Conservation (phyloP, 148 eudicot species). For the Rhododendron vialii region DNA sequence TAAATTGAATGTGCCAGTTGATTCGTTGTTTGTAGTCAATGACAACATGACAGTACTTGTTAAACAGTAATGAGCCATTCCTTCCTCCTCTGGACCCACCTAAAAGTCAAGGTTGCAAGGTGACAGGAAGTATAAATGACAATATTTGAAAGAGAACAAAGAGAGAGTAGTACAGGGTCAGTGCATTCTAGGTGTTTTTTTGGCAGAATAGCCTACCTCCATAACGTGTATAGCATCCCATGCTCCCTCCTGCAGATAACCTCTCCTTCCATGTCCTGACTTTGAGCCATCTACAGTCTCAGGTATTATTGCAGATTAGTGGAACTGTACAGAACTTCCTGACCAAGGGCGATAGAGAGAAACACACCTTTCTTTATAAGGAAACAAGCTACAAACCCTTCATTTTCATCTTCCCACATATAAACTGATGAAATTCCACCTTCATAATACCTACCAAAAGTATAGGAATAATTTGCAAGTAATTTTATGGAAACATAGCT, state of each 20-base stretch:
- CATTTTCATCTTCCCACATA: conserved; percentile 90
- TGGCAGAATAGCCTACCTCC: conserved; percentile 45
- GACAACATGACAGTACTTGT: conserved; percentile 96
- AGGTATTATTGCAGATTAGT: conserved; percentile 17
- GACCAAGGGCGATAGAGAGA: neutral
- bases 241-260: conserved; percentile 85
- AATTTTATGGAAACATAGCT: conserved; percentile 3
- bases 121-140: neutral
- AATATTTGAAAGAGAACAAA: neutral
- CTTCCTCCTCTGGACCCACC: conserved; percentile 88
- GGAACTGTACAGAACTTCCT: conserved; percentile 6
- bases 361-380: conserved; percentile 82
- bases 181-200: neutral
- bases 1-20: conserved; percentile 78
- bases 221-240: conserved; percentile 99
- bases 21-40: conserved; percentile 73
- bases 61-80: conserved; percentile 75
- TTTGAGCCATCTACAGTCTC: conserved; percentile 67
- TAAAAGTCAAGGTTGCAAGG: conserved; percentile 15
- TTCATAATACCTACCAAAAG: conserved; percentile 85
- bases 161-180: neutral
- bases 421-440: conserved; percentile 98
- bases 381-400: conserved; percentile 93
- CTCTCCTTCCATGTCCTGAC: conserved; percentile 89
- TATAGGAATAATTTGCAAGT: conserved; percentile 21